phyloP scores from a whole-genome alignment of 164 flowering plant species.

The Tinospora cordifolia region DNA sequence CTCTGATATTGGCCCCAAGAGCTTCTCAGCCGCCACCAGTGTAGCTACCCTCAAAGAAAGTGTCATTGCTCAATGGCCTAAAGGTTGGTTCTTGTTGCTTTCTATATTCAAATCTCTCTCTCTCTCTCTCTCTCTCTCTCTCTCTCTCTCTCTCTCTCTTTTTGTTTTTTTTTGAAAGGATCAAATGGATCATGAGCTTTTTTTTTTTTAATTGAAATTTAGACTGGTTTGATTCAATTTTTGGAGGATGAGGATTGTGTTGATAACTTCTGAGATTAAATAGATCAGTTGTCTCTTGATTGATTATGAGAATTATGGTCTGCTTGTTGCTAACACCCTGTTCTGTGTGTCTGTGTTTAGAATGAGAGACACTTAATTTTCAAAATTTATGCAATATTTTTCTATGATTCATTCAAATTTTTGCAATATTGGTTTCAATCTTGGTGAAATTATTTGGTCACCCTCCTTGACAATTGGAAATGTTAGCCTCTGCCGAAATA shows the following conservation, averaged over 20 bases:
- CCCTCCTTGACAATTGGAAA: background rate
- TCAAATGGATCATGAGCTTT: background rate
- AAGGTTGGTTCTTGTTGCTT: conserved; percentile 37
- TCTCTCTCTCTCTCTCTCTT: too few species aligned
- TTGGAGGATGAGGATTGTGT: background rate
- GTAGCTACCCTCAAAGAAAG: conserved; percentile 69
- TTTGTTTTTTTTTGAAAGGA: background rate
- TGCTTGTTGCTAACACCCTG: background rate
- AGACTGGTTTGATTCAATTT: background rate
- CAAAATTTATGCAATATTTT: background rate
- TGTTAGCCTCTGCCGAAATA: background rate
- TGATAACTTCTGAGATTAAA: background rate
- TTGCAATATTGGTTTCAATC: background rate
- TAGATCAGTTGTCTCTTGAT: background rate
- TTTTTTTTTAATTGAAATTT: conserved; percentile 1
- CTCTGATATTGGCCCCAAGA: conserved; percentile 79
- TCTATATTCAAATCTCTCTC: background rate
- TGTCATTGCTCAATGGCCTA: conserved; percentile 84
- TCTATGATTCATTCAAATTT: background rate
- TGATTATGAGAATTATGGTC: background rate
- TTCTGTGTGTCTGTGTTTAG: too few species aligned
- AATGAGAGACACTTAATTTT: too few species aligned
- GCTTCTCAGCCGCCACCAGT: conserved; percentile 57
- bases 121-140: too few species aligned
- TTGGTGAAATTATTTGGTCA: background rate